Conservation (phyloP, 768 basidiomycete genomes). For the Lentinula raphanica region DNA sequence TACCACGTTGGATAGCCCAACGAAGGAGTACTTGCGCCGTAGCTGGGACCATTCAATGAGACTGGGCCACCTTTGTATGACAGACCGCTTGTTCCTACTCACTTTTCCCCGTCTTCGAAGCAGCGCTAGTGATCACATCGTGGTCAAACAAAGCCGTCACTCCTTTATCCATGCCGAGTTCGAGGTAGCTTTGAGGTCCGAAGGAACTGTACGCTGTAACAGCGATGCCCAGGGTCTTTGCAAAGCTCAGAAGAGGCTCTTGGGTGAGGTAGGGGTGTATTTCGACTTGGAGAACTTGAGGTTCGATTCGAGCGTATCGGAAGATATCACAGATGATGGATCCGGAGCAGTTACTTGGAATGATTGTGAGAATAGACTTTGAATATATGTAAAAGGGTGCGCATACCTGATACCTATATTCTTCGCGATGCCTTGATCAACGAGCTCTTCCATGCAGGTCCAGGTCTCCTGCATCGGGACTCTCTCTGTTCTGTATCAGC, state of each 20-base stretch:
- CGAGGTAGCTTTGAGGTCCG: slow-evolving; percentile 48
- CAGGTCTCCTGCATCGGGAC: slow-evolving; percentile 80
- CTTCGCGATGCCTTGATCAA: slow-evolving; percentile 62
- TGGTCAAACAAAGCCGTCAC: slow-evolving; percentile 50
- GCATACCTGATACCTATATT: slow-evolving; percentile 73
- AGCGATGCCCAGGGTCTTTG: slow-evolving; percentile 51
- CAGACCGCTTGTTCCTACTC: slow-evolving; percentile 12
- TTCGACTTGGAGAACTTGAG: slow-evolving; percentile 66
- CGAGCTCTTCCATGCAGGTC: slow-evolving; percentile 75
- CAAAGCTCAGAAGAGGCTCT: slow-evolving; percentile 48
- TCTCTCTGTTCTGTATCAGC: slow-evolving; percentile 35
- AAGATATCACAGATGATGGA: slow-evolving; percentile 69
- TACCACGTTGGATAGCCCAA: slow-evolving; percentile 72
- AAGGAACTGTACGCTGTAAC: slow-evolving; percentile 63
- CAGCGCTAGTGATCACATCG: slow-evolving; percentile 36
- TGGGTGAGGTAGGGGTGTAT: slow-evolving; percentile 70
- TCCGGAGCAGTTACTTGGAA: slow-evolving; percentile 65
- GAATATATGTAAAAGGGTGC: slow-evolving; percentile 7
- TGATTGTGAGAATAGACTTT: slow-evolving; percentile 1
- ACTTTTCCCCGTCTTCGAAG: slow-evolving; percentile 52
- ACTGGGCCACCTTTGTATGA: neutral
- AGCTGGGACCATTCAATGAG: slow-evolving; percentile 18
- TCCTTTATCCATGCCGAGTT: slow-evolving; percentile 57
- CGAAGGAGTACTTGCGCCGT: slow-evolving; percentile 70
- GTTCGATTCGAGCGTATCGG: slow-evolving; percentile 71